These are phyloP conservation scores for Senna tora DNA, from an alignment of 306 rosid species.

Conservation along the genomic window DNA sequence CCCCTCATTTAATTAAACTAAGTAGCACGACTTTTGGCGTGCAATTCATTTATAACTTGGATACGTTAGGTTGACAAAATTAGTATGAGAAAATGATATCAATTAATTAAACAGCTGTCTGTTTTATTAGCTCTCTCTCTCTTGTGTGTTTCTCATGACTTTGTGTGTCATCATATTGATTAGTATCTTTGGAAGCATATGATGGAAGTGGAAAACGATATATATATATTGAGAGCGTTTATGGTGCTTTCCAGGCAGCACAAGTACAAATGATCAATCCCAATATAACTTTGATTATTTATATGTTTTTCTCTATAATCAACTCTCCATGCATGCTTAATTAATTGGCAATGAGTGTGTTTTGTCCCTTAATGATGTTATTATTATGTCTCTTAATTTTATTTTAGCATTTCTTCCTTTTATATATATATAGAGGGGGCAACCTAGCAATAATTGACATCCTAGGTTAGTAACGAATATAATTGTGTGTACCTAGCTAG, in stretches of 20 bases:
- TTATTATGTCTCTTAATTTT: conserved; percentile 7
- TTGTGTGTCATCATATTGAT: conserved; percentile 29
- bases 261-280: conserved; percentile 8
- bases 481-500: no score
- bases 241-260: conserved; percentile 15
- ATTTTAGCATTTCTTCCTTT: neutral
- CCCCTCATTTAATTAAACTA: no score
- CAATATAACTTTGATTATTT: neutral
- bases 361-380: conserved; percentile 37
- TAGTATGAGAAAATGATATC: conserved; percentile 41
- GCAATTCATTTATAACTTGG: conserved; percentile 41
- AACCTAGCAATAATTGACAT: conserved; percentile 51
- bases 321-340: conserved; percentile 2
- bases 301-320: neutral
- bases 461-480: conserved; percentile 46
- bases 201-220: conserved; percentile 30
- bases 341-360: conserved; percentile 42
- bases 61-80: conserved; percentile 50
- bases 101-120: conserved; percentile 48
- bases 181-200: conserved; percentile 25
- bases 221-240: conserved; percentile 12
- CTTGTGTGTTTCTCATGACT: neutral
- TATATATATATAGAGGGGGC: conserved; percentile 20
- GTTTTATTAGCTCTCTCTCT: neutral
- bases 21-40: conserved; percentile 39